A percentile compares a stretch with the other conserved stretches of the same genome.
These are phyloP conservation scores for Protomyces gravidus DNA, from an alignment of 1,139 yeast species.

Conservation along the genomic window DNA sequence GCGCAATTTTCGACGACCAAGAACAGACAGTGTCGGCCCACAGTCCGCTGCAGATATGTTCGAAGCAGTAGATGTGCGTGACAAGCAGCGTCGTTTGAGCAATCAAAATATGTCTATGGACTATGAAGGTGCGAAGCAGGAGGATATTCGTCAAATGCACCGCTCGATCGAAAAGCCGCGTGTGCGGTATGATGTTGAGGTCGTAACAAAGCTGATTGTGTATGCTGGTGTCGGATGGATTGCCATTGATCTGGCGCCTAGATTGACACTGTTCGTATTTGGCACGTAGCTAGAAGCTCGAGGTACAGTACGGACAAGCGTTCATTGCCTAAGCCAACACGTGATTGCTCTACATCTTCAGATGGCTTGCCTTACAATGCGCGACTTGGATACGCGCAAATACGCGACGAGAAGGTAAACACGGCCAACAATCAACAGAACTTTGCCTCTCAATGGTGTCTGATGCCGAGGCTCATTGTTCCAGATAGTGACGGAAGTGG, in stretches of 20 bases:
- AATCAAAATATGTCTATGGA: slow-evolving; percentile 14
- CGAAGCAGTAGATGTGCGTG: slow-evolving; percentile 41
- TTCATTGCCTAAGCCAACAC: too few relatives aligned
- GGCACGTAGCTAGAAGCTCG: not conserved
- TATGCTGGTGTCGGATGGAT: slow-evolving; percentile 65
- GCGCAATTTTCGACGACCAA: slow-evolving; percentile 36
- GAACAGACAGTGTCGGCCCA: slow-evolving; percentile 46
- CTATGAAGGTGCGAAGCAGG: slow-evolving; percentile 29
- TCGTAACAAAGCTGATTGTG: slow-evolving; percentile 64
- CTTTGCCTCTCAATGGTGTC: not conserved
- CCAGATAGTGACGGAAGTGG: not conserved
- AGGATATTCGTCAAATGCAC: slow-evolving; percentile 37
- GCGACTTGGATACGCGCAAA: not conserved
- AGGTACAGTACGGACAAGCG: not conserved
- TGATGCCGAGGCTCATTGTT: not conserved
- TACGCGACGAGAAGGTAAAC: not conserved
- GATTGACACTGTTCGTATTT: slow-evolving; percentile 8
- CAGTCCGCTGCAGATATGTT: slow-evolving; percentile 46
- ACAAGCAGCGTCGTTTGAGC: slow-evolving; percentile 15
- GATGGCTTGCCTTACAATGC: too few relatives aligned
- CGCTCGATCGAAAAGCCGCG: slow-evolving; percentile 44
- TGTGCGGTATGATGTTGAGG: slow-evolving; percentile 65
- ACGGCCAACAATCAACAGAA: not conserved
- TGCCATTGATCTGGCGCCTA: slow-evolving; percentile 27
- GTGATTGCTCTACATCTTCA: too few relatives aligned